Base-by-base conservation (phyloP, 805 yeast genomes). In the Cyberlindnera mycetangii region DNA sequence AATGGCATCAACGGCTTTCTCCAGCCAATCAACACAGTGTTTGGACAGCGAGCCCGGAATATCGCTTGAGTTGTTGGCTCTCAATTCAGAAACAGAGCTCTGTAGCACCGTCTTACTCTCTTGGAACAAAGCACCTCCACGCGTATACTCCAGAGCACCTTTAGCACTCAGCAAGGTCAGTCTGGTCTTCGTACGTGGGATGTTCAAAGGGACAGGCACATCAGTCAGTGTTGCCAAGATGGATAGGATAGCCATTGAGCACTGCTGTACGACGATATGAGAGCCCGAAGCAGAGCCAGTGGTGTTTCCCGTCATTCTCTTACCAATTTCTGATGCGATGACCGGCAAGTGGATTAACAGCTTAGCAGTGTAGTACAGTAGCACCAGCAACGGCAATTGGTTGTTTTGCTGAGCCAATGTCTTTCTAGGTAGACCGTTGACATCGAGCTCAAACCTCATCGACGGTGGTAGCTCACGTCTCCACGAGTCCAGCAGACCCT, bases 401-500 rank as follows among this genome's bases (percentile, higher is more conserved):
- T 44, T 20, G 42, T 65, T 64, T 10, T 55, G 52, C 5, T 47
- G 42, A 5, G 55, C 61, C 21, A 65, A 52, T 16, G 55, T 56
- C 19, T 62, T 62, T 30, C 59, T 61, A 32, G 64, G 61, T 14
- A 75, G 61, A 1, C 85, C 84, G 55, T 76, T 77, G 15, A 73
- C 74, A 49, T 82, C 87, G 24, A 83, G 65, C 31, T 83, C 84
- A 53, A 88, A 85, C 44, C 71, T 74, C 47, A 86, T 66, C 32
- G 74, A 72, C 0, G 62, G 32, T 1, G 95, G 88, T 32, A 89
- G 67, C 32, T 83, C 85, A 17, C 81, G 67, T 54, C 87, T 71
- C 97, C 97, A 89, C 39, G 76, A 68, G 53, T 89, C 95, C 37
- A 89, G 68, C 54, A 81, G 75, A 53, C 83, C 79, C 58, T 89